Conservation (phyloP, 257 asterid genomes). For the Fraxinus quadrangulata region DNA sequence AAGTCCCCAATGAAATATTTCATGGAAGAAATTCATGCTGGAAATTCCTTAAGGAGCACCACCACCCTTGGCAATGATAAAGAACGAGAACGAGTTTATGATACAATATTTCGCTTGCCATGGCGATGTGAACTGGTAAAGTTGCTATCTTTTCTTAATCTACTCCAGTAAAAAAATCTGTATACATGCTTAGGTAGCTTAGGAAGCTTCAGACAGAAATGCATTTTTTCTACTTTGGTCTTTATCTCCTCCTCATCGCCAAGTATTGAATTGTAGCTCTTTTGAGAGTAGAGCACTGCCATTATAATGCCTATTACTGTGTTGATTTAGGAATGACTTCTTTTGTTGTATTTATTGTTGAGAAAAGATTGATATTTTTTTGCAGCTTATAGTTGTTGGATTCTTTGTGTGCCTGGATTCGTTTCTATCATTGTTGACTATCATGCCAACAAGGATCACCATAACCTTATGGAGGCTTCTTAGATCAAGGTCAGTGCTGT, state of each 20-base stretch:
- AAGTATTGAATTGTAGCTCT: conserved; percentile 2
- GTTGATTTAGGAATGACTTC: conserved; percentile 19
- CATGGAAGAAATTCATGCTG: conserved; percentile 83
- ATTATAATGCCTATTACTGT: neutral
- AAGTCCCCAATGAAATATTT: conserved; percentile 77
- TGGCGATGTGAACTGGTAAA: conserved; percentile 99
- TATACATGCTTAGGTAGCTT: no score
- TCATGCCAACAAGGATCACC: conserved; percentile 85
- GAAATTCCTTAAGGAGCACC: conserved; percentile 85
- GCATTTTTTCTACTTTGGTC: neutral
- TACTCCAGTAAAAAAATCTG: conserved; percentile 6
- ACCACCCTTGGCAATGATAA: conserved; percentile 74
- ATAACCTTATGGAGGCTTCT: conserved; percentile 65
- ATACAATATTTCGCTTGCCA: conserved; percentile 88
- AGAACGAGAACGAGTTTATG: conserved; percentile 92
- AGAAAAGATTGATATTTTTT: conserved; percentile 21
- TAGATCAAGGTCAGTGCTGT: conserved; percentile 64
- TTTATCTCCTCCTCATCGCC: conserved; percentile 8
- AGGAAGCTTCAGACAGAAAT: neutral
- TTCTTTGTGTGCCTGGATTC: conserved; percentile 92
- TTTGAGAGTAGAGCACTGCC: conserved; percentile 1
- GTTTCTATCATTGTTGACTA: conserved; percentile 83
- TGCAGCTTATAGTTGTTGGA: conserved; percentile 90
- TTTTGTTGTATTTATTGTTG: conserved; percentile 14
- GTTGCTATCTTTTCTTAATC: conserved; percentile 23